Evolutionary conservation across 306 rosid genomes (phyloP).

Genomic region (Benincasa hispida): DNA sequence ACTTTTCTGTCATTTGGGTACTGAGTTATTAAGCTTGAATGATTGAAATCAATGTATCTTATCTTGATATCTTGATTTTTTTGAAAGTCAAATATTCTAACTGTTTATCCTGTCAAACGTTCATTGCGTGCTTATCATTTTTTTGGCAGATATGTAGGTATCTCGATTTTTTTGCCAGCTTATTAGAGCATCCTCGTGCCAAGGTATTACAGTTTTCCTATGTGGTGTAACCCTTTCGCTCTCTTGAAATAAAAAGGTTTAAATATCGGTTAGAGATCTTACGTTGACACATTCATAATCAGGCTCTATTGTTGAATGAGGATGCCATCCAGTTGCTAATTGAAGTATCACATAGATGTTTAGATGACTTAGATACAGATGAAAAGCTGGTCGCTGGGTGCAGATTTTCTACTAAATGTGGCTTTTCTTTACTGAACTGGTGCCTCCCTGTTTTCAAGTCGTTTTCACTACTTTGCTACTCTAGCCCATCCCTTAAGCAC

Average conservation of each 20-base stretch:
- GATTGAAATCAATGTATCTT: not conserved
- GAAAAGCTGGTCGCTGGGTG: constrained; percentile 33
- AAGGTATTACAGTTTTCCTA: constrained; percentile 34
- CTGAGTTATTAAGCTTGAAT: not conserved
- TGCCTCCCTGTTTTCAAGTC: constrained; percentile 76
- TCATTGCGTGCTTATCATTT: not conserved
- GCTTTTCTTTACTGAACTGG: constrained; percentile 40
- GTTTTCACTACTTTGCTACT: constrained; percentile 40
- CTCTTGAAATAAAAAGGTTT: not conserved
- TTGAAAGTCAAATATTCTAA: not conserved
- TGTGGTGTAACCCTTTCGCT: constrained; percentile 9
- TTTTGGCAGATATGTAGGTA: constrained; percentile 66
- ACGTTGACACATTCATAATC: constrained; percentile 10
- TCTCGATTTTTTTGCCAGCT: constrained; percentile 81
- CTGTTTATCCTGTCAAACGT: not conserved
- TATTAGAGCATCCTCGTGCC: constrained; percentile 84
- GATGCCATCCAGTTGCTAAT: constrained; percentile 43
- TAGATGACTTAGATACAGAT: constrained; percentile 36
- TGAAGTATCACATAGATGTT: constrained; percentile 51
- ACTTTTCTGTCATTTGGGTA: not conserved
- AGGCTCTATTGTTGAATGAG: constrained; percentile 59
- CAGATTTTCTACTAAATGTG: constrained; percentile 35
- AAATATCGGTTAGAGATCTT: not conserved
- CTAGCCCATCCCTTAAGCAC: constrained; percentile 28
- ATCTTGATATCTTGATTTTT: not conserved